Conservation (phyloP, 164 flowering plant species). For the Piper betle region DNA sequence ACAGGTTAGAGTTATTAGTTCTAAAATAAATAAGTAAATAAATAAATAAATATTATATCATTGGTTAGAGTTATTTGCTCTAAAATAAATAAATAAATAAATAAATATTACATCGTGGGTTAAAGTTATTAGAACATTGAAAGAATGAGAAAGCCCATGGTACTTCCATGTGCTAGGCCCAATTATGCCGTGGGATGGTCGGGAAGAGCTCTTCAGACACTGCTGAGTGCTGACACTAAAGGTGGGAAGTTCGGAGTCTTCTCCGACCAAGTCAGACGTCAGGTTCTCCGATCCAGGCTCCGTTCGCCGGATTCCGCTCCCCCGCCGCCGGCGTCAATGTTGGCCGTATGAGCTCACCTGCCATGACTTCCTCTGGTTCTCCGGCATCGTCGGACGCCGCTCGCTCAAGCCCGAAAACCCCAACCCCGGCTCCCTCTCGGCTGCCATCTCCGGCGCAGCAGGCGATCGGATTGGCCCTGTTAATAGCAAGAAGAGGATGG, state of each 20-base stretch:
- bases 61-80: too few relatives aligned
- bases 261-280: conserved; percentile 15
- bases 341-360: not conserved
- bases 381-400: conserved; percentile 66
- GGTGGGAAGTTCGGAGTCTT: too few relatives aligned
- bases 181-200: too few relatives aligned
- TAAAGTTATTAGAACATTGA: not conserved
- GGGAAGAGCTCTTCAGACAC: too few relatives aligned
- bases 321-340: not conserved
- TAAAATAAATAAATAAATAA: too few relatives aligned
- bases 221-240: too few relatives aligned
- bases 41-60: too few relatives aligned
- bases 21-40: too few relatives aligned
- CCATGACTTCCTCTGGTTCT: conserved; percentile 61
- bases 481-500: conserved; percentile 49
- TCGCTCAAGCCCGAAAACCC: conserved; percentile 18
- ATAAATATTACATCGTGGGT: too few relatives aligned
- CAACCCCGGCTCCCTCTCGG: conserved; percentile 19
- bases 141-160: conserved; percentile 3
- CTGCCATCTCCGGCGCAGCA: not conserved
- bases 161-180: too few relatives aligned
- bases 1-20: too few relatives aligned
- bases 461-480: conserved; percentile 27
- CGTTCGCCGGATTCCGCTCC: not conserved
- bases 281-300: conserved; percentile 32